Evolutionary conservation across 306 rosid species (phyloP), one percentile per base, ranked within the genome.

Genomic region (Glycyrrhiza uralensis): DNA sequence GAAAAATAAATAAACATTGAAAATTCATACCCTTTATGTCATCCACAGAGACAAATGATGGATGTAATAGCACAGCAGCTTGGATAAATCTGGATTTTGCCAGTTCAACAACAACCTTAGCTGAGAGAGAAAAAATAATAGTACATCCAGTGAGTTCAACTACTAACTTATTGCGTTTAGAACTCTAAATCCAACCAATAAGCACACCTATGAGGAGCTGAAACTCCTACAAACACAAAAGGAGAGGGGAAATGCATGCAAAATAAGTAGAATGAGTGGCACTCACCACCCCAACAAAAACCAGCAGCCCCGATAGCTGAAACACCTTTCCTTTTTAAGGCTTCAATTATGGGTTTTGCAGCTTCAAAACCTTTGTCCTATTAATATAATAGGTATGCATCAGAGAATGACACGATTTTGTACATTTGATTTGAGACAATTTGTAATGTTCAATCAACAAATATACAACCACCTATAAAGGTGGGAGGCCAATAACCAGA

Each of bases 231-330:
- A 30, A 3, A 45, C 3, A 14, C n/a, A 62, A 33, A 76, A 13
- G 30, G 36, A n/a, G 44, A 18, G 9, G n/a, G n/a, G 6, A 2
- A 13, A 36, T 62, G 72, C 72, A 33, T 19, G 47, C 0, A 11
- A 22, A 62, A 55, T 32, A 54, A 33, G 65, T 23, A 71, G 18
- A 47, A 33, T 33, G 24, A 49, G 49, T 75, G 35, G 74, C 18
- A 75, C 89, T 82, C 80, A 88, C 96, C 98, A 23, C 98, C 98
- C 96, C 96, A 92, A 69, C 96, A 90, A 71, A 86, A 82, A 61
- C 91, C 92, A 6, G 54, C 96, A 45, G 90, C 91, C n/a, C 96
- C 93, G 0, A 90, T 41, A 7, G 88, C 81, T 32, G 88, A 77
- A 79, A 89, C 51, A 56, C 91, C 91, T 79, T 77, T 83, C 30